Conservation (phyloP, 805 yeast genomes). For the Lipomyces kockii region DNA sequence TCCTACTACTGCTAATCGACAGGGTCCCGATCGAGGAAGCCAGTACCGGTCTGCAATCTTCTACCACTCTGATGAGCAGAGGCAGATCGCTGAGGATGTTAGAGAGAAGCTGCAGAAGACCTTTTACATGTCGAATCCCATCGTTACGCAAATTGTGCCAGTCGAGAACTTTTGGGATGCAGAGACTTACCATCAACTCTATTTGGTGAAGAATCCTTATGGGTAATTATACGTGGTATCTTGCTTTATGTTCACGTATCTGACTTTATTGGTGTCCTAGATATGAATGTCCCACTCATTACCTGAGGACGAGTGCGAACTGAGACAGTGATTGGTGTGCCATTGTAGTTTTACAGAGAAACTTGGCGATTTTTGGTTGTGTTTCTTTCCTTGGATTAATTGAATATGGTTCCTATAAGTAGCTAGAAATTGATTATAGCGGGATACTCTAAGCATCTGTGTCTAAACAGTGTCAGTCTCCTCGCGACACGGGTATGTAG, state of each 20-base stretch:
- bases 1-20: constrained; percentile 81
- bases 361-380: background rate
- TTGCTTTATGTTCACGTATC: background rate
- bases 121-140: constrained; percentile 70
- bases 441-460: background rate
- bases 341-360: background rate
- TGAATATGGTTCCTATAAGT: background rate
- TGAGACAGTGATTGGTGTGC: background rate
- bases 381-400: background rate
- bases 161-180: constrained; percentile 82
- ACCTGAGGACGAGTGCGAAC: constrained; percentile 57
- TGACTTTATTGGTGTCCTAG: constrained; percentile 8
- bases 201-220: constrained; percentile 74
- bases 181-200: constrained; percentile 91
- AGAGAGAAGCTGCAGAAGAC: constrained; percentile 64
- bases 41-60: constrained; percentile 89
- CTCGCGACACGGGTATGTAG: too few species aligned
- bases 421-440: background rate
- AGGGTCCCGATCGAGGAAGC: constrained; percentile 88
- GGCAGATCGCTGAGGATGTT: constrained; percentile 49
- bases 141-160: constrained; percentile 73
- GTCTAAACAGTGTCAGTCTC: too few species aligned
- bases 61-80: constrained; percentile 60
- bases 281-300: constrained; percentile 87
- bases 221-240: constrained; percentile 53